Base-by-base conservation (phyloP, 176 grass and related monocot species). In the Oryza punctata region DNA sequence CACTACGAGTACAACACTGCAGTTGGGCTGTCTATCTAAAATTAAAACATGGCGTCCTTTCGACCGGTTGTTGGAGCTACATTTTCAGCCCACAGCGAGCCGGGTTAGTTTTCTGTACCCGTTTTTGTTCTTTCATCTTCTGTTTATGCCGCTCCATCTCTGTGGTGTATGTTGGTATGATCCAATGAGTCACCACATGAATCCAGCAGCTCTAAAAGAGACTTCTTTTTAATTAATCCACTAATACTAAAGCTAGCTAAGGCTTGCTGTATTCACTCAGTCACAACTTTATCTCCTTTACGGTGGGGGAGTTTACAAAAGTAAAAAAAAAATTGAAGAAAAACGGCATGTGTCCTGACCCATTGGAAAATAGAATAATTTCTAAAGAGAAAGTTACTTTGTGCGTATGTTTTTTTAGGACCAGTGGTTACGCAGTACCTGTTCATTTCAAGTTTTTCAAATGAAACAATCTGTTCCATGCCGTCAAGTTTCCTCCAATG, bases 61-160 rank as follows among this genome's bases (percentile, higher is more conserved):
- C 29, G 46, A 57, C 69, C 64, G 52, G 78, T 21, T 7, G 88
- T 85, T 89, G 19, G 67, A 54, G 78, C 83, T 59, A 46, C 28
- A 19, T 59, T 77, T 18, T 90, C 68, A 67, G 12, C 64, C 33
- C 76, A 2, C 4, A 16, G 49, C 78, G n/a, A 11, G 2, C 21
- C 9, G 57, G 46, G 65, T 3, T 85, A 63, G 60, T 50, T 30
- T 60, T 81, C 7, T 74, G 50, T 5, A 1, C 29, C 7, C 41
- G 15, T 21, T 67, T 50, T 30, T 74, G 37, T n/a, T 46, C 1
- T 4, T 23, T 23, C 49, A 11, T 68, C 63, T 24, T 57, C 63
- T 69, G 13, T 75, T 75, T 2, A 24, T 30, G 70, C 5, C 18
- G 12, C 35, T 50, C 6, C 32, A 24, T 61, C 28, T 40, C 38